Conservation (phyloP, 495 filamentous ascomycete genomes). For the Talaromyces adpressus region DNA sequence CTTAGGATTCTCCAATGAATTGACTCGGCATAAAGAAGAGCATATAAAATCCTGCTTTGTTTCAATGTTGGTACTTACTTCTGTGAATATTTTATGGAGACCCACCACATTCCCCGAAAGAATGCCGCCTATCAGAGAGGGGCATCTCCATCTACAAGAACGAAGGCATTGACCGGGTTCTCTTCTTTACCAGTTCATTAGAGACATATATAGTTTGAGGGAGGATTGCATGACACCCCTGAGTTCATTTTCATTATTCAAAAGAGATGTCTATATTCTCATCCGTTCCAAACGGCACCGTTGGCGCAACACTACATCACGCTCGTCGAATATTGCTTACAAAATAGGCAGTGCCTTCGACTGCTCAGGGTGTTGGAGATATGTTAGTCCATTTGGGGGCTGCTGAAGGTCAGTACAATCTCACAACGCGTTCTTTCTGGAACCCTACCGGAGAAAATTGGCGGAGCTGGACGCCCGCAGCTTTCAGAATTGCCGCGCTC, state of each 20-base stretch:
- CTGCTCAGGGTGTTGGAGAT: constrained; percentile 23
- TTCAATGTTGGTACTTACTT: background rate
- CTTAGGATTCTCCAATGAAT: background rate
- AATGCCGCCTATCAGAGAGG: constrained; percentile 2
- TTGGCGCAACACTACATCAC: background rate
- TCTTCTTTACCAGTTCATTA: background rate
- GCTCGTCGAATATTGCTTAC: constrained; percentile 2
- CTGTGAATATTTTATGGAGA: constrained; percentile 3
- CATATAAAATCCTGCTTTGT: background rate
- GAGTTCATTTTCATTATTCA: background rate
- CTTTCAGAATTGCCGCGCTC: constrained; percentile 69
- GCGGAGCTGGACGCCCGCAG: constrained; percentile 69
- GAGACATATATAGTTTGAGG: background rate
- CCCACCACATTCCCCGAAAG: background rate
- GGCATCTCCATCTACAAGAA: background rate
- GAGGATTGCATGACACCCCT: background rate
- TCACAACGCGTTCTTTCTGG: background rate
- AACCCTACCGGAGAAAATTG: constrained; percentile 72
- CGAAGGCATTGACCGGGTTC: background rate
- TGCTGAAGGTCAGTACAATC: constrained; percentile 16
- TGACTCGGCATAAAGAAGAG: background rate
- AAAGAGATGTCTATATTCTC: background rate
- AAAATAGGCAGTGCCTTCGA: background rate
- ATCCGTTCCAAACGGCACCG: background rate
- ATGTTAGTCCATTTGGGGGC: constrained; percentile 43